phyloP scores from a whole-genome alignment of 805 yeast species.

The Dipodascopsis tothii region DNA sequence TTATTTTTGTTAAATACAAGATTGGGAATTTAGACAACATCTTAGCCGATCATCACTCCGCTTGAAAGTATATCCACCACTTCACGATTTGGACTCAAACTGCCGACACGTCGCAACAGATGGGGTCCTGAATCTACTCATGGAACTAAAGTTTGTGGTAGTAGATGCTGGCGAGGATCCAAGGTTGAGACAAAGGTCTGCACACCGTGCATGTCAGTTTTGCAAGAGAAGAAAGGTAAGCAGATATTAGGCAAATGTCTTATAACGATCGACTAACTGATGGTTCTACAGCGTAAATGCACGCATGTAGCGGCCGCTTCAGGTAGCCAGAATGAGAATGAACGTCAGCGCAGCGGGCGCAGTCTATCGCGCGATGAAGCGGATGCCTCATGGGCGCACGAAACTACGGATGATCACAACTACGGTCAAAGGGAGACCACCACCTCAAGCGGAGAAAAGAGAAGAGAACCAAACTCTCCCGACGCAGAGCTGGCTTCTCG shows the following conservation, averaged over 20 bases:
- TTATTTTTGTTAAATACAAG: too few relatives aligned
- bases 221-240: slow-evolving; percentile 1
- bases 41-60: too few relatives aligned
- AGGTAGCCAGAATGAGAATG: not conserved
- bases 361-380: not conserved
- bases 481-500: not conserved
- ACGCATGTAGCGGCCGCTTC: too few relatives aligned
- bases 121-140: too few relatives aligned
- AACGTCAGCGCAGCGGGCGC: not conserved
- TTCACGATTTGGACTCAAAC: too few relatives aligned
- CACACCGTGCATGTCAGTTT: not conserved
- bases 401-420: not conserved
- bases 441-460: not conserved
- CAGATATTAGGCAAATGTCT: too few relatives aligned
- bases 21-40: too few relatives aligned
- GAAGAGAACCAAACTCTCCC: too few relatives aligned
- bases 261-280: too few relatives aligned
- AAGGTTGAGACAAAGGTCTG: not conserved
- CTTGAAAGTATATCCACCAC: too few relatives aligned
- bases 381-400: not conserved
- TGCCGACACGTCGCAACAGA: too few relatives aligned
- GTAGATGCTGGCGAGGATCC: not conserved
- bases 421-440: not conserved
- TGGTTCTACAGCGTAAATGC: too few relatives aligned
- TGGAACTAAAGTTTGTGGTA: not conserved